Conservation (phyloP, 768 basidiomycete genomes). For the Exidia glandulosa region DNA sequence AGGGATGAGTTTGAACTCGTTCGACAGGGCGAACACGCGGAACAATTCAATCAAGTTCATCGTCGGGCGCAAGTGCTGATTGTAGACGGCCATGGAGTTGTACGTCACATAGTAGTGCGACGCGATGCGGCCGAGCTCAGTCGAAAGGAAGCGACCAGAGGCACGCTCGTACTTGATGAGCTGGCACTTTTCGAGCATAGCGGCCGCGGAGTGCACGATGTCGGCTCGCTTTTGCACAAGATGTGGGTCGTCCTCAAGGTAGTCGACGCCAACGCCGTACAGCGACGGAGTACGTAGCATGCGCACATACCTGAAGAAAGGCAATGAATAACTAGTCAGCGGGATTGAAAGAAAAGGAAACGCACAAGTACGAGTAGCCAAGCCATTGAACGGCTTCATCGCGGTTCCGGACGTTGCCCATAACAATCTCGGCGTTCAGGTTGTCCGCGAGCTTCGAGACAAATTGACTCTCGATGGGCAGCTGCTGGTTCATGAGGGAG, state of each 20-base stretch:
- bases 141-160: slow-evolving; percentile 81
- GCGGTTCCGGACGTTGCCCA: slow-evolving; percentile 87
- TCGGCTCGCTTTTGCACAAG: slow-evolving; percentile 91
- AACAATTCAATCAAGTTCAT: slow-evolving; percentile 88
- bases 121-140: slow-evolving; percentile 88
- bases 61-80: slow-evolving; percentile 79
- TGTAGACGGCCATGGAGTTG: slow-evolving; percentile 92
- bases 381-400: slow-evolving; percentile 98
- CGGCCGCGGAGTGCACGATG: slow-evolving; percentile 87
- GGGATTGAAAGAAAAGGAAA: slow-evolving; percentile 8
- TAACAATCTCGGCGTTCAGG: slow-evolving; percentile 91
- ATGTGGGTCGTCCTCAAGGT: slow-evolving; percentile 72
- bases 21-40: slow-evolving; percentile 88
- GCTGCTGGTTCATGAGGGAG: slow-evolving; percentile 88
- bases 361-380: slow-evolving; percentile 86
- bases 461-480: slow-evolving; percentile 95
- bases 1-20: slow-evolving; percentile 89
- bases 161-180: slow-evolving; percentile 89
- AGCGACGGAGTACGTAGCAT: slow-evolving; percentile 84
- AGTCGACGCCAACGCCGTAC: slow-evolving; percentile 83
- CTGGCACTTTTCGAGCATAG: slow-evolving; percentile 85
- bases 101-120: slow-evolving; percentile 94
- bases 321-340: slow-evolving; percentile 8
- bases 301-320: slow-evolving; percentile 65
- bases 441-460: slow-evolving; percentile 89